Evolutionary conservation across 2,329 filamentous ascomycete species (phyloP).

Genomic region (Pestalotiopsis sp.): DNA sequence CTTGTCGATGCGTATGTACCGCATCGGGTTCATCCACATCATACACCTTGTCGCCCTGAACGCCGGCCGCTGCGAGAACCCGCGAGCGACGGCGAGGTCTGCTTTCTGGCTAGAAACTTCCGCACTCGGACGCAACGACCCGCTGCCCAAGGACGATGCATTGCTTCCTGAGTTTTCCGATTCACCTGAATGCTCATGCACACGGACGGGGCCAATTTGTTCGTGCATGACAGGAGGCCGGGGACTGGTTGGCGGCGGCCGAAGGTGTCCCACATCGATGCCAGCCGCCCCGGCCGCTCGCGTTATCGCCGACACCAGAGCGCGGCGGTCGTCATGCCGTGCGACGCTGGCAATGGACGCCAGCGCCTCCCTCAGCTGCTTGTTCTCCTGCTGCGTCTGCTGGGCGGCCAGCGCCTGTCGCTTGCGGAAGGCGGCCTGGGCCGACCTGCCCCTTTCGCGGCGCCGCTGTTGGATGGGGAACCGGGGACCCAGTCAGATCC

Average conservation of each 20-base stretch:
- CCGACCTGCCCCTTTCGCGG: conserved; percentile 31
- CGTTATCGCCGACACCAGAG: conserved; percentile 20
- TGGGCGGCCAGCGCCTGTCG: conserved; percentile 26
- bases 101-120: neutral
- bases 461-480: conserved; percentile 24
- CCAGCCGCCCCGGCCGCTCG: conserved; percentile 23
- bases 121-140: neutral
- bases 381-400: conserved; percentile 24
- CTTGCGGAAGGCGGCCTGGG: conserved; percentile 35
- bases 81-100: neutral
- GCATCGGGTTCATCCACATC: conserved; percentile 24
- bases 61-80: conserved; percentile 8
- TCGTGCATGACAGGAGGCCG: neutral
- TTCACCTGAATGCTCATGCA: neutral
- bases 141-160: neutral
- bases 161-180: neutral
- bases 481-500: neutral
- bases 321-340: conserved; percentile 17
- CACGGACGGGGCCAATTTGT: neutral
- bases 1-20: conserved; percentile 20
- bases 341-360: conserved; percentile 21
- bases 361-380: conserved; percentile 25
- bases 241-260: neutral
- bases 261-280: conserved; percentile 15
- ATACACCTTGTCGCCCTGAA: conserved; percentile 19